Evolutionary conservation across 2,329 filamentous ascomycete genomes (phyloP).

Genomic region (Torrubiellomyces zombiae): DNA sequence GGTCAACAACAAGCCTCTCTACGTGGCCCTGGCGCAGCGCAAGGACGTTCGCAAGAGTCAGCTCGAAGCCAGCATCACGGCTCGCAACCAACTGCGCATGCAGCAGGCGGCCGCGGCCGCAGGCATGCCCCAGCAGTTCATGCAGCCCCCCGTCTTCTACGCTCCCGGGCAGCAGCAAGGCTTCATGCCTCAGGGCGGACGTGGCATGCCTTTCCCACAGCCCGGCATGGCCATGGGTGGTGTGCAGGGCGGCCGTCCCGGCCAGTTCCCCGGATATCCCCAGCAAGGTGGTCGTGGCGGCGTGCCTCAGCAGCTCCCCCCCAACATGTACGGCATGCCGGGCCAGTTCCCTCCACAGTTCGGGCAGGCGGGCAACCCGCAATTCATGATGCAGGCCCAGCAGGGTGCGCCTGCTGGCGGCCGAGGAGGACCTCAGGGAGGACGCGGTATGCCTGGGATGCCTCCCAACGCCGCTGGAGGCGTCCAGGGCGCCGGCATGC

Average conservation of each 20-base stretch:
- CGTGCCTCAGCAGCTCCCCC: constrained; percentile 72
- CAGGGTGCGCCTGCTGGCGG: constrained; percentile 43
- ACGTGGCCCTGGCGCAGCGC: constrained; percentile 94
- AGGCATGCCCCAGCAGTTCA: constrained; percentile 74
- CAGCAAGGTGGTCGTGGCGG: constrained; percentile 81
- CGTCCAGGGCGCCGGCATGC: constrained; percentile 33
- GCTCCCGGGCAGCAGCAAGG: constrained; percentile 63
- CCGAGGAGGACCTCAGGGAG: constrained; percentile 47
- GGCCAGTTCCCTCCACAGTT: constrained; percentile 69
- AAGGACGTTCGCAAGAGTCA: constrained; percentile 99
- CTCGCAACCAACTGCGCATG: constrained; percentile 95
- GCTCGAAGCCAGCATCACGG: constrained; percentile 97
- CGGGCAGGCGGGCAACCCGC: constrained; percentile 63
- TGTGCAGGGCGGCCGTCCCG: constrained; percentile 66
- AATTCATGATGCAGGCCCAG: constrained; percentile 65
- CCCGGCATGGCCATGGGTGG: constrained; percentile 48
- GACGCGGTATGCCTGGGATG: constrained; percentile 60
- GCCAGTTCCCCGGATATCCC: constrained; percentile 71
- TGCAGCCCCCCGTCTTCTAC: constrained; percentile 87
- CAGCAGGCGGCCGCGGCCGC: constrained; percentile 88
- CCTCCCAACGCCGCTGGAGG: constrained; percentile 41
- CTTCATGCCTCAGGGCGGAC: constrained; percentile 48
- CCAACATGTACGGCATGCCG: constrained; percentile 69
- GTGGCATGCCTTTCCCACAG: constrained; percentile 51
- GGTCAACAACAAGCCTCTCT: constrained; percentile 90